phyloP scores from a whole-genome alignment of 345 rosid species.

The Hibiscus syriacus region DNA sequence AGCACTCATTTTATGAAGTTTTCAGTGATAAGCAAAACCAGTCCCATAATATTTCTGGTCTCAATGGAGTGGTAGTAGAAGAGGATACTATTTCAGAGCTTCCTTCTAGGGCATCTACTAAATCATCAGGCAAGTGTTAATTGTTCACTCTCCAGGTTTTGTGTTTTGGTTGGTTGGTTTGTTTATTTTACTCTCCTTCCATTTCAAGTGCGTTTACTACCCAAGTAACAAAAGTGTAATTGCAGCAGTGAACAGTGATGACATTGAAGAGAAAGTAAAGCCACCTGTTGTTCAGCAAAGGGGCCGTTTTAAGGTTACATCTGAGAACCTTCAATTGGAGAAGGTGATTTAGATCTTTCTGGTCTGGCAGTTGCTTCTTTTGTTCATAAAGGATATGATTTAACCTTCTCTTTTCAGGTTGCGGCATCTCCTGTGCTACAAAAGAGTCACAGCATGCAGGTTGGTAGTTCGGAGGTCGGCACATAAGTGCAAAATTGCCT shows the following conservation, averaged over 20 bases:
- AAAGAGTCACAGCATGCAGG: constrained; percentile 98
- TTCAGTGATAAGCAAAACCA: constrained; percentile 53
- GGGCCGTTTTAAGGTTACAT: constrained; percentile 98
- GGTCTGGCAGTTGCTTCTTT: constrained; percentile 12
- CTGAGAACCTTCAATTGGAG: constrained; percentile 82
- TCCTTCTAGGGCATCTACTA: constrained; percentile 49
- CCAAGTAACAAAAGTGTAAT: constrained; percentile 12
- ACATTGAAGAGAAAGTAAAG: constrained; percentile 72
- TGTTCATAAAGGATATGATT: constrained; percentile 15
- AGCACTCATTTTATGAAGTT: constrained; percentile 14
- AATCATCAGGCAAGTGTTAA: constrained; percentile 47
- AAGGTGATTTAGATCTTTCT: constrained; percentile 43
- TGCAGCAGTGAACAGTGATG: constrained; percentile 51
- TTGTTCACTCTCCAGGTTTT: neutral
- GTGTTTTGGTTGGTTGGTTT: constrained; percentile 3
- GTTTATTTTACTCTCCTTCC: constrained; percentile 10
- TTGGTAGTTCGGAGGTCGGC: constrained; percentile 48
- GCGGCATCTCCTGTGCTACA: constrained; percentile 52
- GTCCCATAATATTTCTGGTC: constrained; percentile 30
- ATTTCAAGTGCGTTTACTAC: constrained; percentile 10
- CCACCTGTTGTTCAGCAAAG: constrained; percentile 85
- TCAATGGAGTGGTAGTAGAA: constrained; percentile 34
- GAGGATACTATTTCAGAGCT: constrained; percentile 53
- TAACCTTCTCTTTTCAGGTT: constrained; percentile 46
- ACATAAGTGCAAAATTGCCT: constrained; percentile 22